Evolutionary conservation across 75 land plant genomes (phyloP), one percentile per base, ranked within the genome.

Genomic region (Cryptomeria japonica): DNA sequence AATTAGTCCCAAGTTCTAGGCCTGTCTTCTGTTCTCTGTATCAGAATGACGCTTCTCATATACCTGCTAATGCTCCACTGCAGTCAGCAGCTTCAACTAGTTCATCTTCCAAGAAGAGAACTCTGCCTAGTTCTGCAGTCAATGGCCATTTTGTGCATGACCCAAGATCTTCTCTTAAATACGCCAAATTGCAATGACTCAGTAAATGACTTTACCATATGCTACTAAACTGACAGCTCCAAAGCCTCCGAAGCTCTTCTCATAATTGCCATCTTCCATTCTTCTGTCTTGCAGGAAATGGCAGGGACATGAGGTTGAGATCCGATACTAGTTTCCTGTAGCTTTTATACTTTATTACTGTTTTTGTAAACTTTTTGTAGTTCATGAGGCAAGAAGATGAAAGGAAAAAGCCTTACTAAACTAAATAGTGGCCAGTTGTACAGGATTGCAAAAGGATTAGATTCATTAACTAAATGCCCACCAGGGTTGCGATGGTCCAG

Each of bases 91-190:
- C 86, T 85, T 85, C 86, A 53, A 55, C 86, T 85, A 55, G 64
- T 85, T 53, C 64, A 55, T 53, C 86, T 56, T 56, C 86, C 32
- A 85, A 85, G 56, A 85, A 85, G 64, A 85, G 86, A 56, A 56
- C 86, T 55, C 41, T 85, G 64, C 58, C 49, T 19, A 55, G 49
- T 37, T 82, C 84, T 51, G 56, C 86, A 16, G 25, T 37, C 58
- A 53, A 34, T 85, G 86, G 86, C 56, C 86, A 85, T 85, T 85
- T 85, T 85, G 86, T 56, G 38, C 86, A 85, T 53, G 86, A 53
- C 86, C 86, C 41, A 56, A 85, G 86, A 68, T 64, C 68, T 7
- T 34, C 86, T 9, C 64, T 37, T 19, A 85, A 85, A 85, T 56
- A 34, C 34, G 64, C 86, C 18, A 85, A 85, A 64, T 53, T 85